A percentile compares a stretch with the other conserved stretches of the same genome.
phyloP scores from a whole-genome alignment of 1,284 basidiomycete genomes.

The Ceratobasidium sp. region DNA sequence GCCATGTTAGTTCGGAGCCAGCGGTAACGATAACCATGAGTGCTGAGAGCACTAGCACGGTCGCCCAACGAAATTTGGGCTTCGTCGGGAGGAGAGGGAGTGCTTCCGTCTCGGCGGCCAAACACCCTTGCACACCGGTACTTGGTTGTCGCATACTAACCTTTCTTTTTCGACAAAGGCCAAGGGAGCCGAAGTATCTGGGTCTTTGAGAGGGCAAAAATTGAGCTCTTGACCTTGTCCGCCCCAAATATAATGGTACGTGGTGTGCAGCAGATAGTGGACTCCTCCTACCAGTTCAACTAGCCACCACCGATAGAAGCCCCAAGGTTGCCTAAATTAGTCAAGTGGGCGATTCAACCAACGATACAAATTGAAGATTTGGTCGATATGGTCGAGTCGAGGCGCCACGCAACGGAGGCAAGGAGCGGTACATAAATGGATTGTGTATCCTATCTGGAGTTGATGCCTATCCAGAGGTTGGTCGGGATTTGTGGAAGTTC shows the following conservation, averaged over 20 bases:
- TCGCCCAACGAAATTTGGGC: constrained; percentile 13
- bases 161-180: not conserved
- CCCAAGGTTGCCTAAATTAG: not conserved
- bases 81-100: not conserved
- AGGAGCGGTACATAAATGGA: not conserved
- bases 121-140: not conserved
- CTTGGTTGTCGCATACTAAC: not conserved
- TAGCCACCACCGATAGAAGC: constrained; percentile 13
- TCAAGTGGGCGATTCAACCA: constrained; percentile 6
- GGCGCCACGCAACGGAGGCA: too few relatives aligned
- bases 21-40: constrained; percentile 11
- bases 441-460: too few relatives aligned
- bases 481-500: too few relatives aligned
- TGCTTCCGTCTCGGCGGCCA: constrained; percentile 1
- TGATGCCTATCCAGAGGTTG: too few relatives aligned
- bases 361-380: not conserved
- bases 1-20: constrained; percentile 32
- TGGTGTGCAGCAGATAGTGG: not conserved
- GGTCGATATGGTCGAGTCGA: not conserved
- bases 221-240: not conserved
- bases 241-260: not conserved
- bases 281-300: not conserved
- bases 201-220: not conserved
- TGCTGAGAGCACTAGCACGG: constrained; percentile 15
- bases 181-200: not conserved